phyloP scores from a whole-genome alignment of 441 rosid genomes.

The Syzygium malaccense region DNA sequence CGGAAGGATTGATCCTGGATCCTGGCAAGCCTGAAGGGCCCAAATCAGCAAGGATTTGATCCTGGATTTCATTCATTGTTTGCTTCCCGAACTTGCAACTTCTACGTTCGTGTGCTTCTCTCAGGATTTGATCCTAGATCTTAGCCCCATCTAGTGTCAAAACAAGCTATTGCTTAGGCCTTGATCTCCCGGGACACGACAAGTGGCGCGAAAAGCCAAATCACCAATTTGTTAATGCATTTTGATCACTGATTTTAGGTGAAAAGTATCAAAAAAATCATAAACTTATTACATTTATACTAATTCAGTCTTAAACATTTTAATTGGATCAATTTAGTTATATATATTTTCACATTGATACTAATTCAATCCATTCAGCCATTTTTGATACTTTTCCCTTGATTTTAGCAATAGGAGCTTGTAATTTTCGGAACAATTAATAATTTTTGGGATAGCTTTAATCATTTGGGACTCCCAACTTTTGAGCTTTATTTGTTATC shows the following conservation, averaged over 20 bases:
- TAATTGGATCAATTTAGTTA: no score
- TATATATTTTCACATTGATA: no score
- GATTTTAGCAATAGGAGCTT: neutral
- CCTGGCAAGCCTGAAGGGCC: neutral
- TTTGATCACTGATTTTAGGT: neutral
- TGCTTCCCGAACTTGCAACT: neutral
- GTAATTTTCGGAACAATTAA: neutral
- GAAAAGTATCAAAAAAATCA: no score
- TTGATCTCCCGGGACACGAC: neutral
- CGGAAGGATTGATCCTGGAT: neutral
- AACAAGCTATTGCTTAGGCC: neutral
- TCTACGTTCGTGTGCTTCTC: neutral
- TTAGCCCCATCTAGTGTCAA: neutral
- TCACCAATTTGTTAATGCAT: neutral
- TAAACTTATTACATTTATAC: no score
- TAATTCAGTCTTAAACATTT: no score
- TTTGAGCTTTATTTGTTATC: neutral
- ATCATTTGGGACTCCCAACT: neutral
- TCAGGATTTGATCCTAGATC: neutral
- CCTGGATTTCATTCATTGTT: neutral
- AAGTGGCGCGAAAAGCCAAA: neutral
- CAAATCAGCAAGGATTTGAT: neutral
- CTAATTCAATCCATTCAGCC: no score
- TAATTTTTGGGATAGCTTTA: neutral
- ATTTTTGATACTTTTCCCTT: neutral